Evolutionary conservation across 768 basidiomycete species (phyloP).

Genomic region (Tubosaeta sp.): DNA sequence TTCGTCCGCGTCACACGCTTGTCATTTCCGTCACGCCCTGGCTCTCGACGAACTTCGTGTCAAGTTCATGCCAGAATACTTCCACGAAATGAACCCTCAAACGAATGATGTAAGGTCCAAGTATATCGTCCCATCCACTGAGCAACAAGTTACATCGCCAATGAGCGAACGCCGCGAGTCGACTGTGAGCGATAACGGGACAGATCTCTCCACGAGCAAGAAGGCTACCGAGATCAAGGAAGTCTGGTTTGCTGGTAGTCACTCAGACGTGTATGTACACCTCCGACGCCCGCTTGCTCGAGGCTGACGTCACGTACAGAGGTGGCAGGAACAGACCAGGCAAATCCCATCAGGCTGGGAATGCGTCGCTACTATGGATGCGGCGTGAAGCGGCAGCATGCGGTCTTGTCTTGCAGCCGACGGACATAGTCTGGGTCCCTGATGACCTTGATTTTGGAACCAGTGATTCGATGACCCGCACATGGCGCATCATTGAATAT

Average conservation of each 20-base stretch:
- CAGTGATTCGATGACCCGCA: conserved; percentile 17
- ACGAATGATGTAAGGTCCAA: conserved; percentile 7
- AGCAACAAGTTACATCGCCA: background rate
- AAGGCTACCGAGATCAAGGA: conserved; percentile 41
- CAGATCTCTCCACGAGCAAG: background rate
- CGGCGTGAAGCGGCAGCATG: conserved; percentile 23
- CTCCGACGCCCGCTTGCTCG: background rate
- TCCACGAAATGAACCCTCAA: conserved; percentile 25
- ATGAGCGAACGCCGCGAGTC: background rate
- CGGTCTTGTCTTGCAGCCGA: conserved; percentile 26
- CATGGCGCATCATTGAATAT: conserved; percentile 16
- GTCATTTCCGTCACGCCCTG: conserved; percentile 61
- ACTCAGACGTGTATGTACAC: conserved; percentile 31
- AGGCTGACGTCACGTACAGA: conserved; percentile 5
- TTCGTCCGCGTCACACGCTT: conserved; percentile 50
- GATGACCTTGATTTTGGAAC: conserved; percentile 22
- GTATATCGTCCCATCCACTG: background rate
- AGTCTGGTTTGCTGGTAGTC: conserved; percentile 61
- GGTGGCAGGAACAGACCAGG: conserved; percentile 21
- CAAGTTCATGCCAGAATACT: conserved; percentile 49
- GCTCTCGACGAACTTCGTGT: conserved; percentile 58
- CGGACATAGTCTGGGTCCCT: conserved; percentile 24
- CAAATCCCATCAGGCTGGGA: conserved; percentile 18
- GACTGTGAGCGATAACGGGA: background rate
- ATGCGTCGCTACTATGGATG: conserved; percentile 32